Evolutionary conservation across 2,329 filamentous ascomycete species (phyloP).

Genomic region (Fusarium circinatum): DNA sequence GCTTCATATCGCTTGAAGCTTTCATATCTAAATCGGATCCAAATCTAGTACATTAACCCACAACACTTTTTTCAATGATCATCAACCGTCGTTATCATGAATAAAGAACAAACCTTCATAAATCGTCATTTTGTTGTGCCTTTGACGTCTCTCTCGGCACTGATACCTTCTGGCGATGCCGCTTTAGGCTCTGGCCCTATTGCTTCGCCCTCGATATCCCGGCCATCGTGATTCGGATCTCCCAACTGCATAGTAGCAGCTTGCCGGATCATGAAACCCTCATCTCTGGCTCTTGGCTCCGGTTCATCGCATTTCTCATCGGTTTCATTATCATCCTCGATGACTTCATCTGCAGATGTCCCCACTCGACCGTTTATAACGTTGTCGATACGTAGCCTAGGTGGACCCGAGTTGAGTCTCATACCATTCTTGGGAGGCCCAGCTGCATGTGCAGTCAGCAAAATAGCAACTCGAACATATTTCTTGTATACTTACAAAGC

Average conservation of each 20-base stretch:
- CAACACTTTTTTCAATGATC: neutral
- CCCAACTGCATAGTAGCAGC: conserved; percentile 6
- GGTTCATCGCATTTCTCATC: conserved; percentile 28
- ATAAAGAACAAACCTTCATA: conserved; percentile 18
- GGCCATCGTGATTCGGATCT: neutral
- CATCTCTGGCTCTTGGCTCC: conserved; percentile 5
- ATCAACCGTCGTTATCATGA: conserved; percentile 24
- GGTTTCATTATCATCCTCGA: conserved; percentile 33
- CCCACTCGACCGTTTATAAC: conserved; percentile 49
- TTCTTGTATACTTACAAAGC: conserved; percentile 46
- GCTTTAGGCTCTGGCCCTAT: conserved; percentile 3
- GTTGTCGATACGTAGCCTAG: conserved; percentile 53
- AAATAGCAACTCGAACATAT: neutral
- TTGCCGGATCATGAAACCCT: conserved; percentile 18
- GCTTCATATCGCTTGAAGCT: neutral
- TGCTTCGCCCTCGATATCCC: neutral
- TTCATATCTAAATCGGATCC: neutral
- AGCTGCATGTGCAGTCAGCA: conserved; percentile 44
- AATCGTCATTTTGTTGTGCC: conserved; percentile 28
- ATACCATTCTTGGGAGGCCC: conserved; percentile 52
- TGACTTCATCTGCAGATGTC: conserved; percentile 40
- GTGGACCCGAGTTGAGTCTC: conserved; percentile 50
- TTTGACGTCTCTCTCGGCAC: neutral
- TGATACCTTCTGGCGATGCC: neutral
- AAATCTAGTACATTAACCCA: neutral